phyloP scores from a whole-genome alignment of 2,329 filamentous ascomycete genomes.

The Knufia petricola region DNA sequence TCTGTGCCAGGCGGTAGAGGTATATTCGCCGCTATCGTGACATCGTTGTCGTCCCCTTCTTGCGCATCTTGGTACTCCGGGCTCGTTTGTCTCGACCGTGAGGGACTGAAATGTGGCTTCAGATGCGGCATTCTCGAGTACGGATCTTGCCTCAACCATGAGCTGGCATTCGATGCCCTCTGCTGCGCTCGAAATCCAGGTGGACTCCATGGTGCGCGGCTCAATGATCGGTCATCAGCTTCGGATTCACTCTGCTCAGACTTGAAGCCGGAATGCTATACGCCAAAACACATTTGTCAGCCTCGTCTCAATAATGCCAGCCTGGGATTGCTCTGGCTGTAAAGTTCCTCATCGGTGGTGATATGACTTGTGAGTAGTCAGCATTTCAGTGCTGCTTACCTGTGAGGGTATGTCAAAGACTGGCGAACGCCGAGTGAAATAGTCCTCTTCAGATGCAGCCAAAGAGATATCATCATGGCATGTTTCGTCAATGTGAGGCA shows the following conservation, averaged over 20 bases:
- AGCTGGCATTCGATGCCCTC: conserved; percentile 38
- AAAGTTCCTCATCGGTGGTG: no score
- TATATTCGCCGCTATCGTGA: conserved; percentile 46
- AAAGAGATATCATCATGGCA: conserved; percentile 52
- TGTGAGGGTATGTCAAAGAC: conserved; percentile 45
- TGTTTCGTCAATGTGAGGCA: conserved; percentile 37
- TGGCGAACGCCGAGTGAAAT: conserved; percentile 47
- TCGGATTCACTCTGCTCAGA: conserved; percentile 38
- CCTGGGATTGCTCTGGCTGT: background rate
- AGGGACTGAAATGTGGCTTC: conserved; percentile 37
- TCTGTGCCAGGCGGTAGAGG: conserved; percentile 46
- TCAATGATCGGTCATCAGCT: conserved; percentile 31
- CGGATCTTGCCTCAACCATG: conserved; percentile 44
- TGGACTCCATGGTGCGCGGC: conserved; percentile 51
- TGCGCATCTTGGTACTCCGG: conserved; percentile 51
- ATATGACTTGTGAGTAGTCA: no score
- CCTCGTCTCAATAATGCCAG: background rate
- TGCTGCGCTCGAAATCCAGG: conserved; percentile 44
- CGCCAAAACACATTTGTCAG: background rate
- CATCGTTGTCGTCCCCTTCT: conserved; percentile 41
- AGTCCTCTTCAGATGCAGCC: conserved; percentile 52
- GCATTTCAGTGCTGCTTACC: conserved; percentile 8
- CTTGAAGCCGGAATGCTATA: conserved; percentile 53
- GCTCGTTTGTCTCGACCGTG: conserved; percentile 47
- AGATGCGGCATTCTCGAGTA: conserved; percentile 38